These are phyloP conservation scores for Fraxinus anomala DNA, from an alignment of 257 asterid species.

Conservation along the genomic window DNA sequence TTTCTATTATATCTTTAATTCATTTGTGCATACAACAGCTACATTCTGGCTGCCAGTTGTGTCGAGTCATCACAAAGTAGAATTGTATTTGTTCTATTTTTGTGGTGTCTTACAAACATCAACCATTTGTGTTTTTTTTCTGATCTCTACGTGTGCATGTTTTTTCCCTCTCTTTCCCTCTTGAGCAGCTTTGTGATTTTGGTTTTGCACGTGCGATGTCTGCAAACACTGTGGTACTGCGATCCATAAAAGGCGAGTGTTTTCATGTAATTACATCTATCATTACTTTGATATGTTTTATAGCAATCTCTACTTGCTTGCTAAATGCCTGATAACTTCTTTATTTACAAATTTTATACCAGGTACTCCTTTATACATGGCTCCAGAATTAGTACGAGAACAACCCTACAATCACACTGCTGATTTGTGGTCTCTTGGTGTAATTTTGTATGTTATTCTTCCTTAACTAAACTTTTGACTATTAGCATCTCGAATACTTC, in stretches of 20 bases:
- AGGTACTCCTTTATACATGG: constrained; percentile 99
- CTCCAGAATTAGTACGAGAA: constrained; percentile 98
- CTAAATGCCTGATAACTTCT: constrained; percentile 26
- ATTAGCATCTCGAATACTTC: neutral
- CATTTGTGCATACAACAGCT: neutral
- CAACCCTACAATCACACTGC: constrained; percentile 99
- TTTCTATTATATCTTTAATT: neutral
- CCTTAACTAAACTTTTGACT: constrained; percentile 5
- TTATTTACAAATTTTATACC: constrained; percentile 27
- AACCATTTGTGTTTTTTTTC: constrained; percentile 19
- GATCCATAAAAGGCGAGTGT: constrained; percentile 82
- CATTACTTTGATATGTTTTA: constrained; percentile 21
- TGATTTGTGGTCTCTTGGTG: constrained; percentile 99
- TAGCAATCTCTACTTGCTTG: constrained; percentile 22
- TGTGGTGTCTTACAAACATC: neutral
- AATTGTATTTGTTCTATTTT: neutral
- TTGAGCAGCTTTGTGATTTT: constrained; percentile 84
- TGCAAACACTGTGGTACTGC: constrained; percentile 89
- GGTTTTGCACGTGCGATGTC: constrained; percentile 99
- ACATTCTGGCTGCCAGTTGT: neutral
- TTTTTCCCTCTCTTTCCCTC: constrained; percentile 25
- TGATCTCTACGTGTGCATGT: neutral
- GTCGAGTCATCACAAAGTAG: neutral
- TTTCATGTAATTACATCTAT: constrained; percentile 12
- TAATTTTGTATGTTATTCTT: constrained; percentile 71